Conservation (phyloP, 768 basidiomycete species). For the Leccinum rimulosum region DNA sequence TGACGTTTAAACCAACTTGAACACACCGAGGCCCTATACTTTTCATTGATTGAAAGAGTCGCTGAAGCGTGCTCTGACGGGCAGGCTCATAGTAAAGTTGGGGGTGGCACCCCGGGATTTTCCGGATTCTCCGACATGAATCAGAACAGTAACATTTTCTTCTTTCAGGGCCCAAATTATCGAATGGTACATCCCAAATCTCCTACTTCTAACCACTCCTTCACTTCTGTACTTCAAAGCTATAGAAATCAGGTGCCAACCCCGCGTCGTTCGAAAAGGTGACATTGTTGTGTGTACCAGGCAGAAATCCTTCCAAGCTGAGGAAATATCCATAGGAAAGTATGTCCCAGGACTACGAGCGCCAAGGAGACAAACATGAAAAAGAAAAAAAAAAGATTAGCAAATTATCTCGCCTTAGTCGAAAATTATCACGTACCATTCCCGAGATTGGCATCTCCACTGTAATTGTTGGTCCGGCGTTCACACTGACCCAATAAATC, state of each 20-base stretch:
- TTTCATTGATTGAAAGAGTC: no score
- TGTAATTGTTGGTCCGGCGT: neutral
- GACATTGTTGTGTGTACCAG: neutral
- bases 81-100: no score
- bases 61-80: no score
- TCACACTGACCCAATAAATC: constrained; percentile 4
- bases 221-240: neutral
- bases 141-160: no score
- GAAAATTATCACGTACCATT: neutral
- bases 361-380: neutral
- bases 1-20: no score
- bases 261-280: neutral
- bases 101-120: no score
- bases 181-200: no score
- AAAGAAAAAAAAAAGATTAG: neutral
- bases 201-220: neutral
- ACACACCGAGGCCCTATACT: no score
- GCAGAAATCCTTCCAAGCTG: neutral
- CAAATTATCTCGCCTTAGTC: neutral
- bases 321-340: neutral
- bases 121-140: no score
- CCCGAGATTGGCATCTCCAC: constrained; percentile 10
- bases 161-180: no score
- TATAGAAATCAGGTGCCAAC: neutral
- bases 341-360: neutral